Base-by-base conservation (phyloP, 257 asterid genomes). In the Salvia hispanica region DNA sequence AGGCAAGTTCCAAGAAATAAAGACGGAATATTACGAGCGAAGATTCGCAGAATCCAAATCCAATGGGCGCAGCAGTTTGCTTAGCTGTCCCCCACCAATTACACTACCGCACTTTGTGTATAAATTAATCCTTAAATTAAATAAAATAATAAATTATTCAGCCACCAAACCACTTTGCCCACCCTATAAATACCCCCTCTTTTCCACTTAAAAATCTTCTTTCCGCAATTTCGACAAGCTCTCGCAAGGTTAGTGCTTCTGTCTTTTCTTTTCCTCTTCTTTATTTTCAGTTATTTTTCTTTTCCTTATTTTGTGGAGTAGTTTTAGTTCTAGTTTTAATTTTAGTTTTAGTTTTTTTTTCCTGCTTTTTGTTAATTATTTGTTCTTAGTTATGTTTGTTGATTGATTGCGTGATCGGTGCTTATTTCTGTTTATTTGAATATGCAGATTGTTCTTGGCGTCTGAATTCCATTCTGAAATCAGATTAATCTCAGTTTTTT, bases 141-240 rank as follows among this genome's bases (percentile, higher is more conserved):
- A 64, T 62, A 43, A 44, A 55, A 28, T 60, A 75, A 14, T 66
- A 33, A 6, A n/a, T 65, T 39, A 9, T 12, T 9, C 43, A 8
- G 3, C 57, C 11, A 50, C 40, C 59, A 67, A 57, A n/a, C 62
- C 51, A 68, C 62, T 62, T 61, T 66, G 5, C 65, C 53, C 48
- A 4, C 3, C 82, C 90, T 84, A 84, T 82, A 84, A 81, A 84
- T 79, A 79, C 67, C 79, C 77, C 73, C 68, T 44, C 51, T 33
- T 2, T 11, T 0, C 0, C 0, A 9, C 0, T 0, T 6, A 0
- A 0, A 3, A 34, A 65, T 78, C 85, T 81, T 81, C 85, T 46
- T 74, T 73, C 79, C 70, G 11, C 78, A 15, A 12, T 34, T 57
- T 21, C 6, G 25, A 31, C 43, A 72, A 7, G 66, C 78, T 9